Percentiles rank a stretch among this genome's conserved stretches.
These are phyloP conservation scores for Ziziphus jujuba DNA, from an alignment of 306 rosid genomes.

Conservation along the genomic window DNA sequence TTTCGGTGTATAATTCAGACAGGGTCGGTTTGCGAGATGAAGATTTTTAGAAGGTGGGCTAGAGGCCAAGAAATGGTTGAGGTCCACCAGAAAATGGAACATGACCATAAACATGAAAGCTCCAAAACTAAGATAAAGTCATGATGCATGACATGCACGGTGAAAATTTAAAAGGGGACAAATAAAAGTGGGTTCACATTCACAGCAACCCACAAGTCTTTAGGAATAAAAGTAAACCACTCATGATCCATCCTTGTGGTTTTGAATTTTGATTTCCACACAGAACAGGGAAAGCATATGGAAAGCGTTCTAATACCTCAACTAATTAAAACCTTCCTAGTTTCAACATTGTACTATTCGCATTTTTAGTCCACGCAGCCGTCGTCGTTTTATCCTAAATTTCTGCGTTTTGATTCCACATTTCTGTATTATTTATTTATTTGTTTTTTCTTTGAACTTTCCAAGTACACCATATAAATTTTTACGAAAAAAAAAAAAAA, in stretches of 20 bases:
- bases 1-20: too few relatives aligned
- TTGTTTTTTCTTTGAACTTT: too few relatives aligned
- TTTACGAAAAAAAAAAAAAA: too few relatives aligned
- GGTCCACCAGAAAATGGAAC: not conserved
- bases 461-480: too few relatives aligned
- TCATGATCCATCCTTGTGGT: not conserved
- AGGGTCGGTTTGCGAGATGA: not conserved
- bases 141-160: not conserved
- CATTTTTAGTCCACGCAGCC: too few relatives aligned
- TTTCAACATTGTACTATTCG: too few relatives aligned
- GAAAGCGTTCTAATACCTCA: too few relatives aligned
- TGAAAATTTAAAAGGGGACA: constrained; percentile 28
- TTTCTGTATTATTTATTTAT: too few relatives aligned
- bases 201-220: constrained; percentile 19
- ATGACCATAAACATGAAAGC: not conserved
- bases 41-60: not conserved
- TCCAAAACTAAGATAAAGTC: not conserved
- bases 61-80: not conserved
- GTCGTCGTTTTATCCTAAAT: too few relatives aligned
- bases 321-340: too few relatives aligned
- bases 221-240: constrained; percentile 24
- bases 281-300: too few relatives aligned
- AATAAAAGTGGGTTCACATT: constrained; percentile 42
- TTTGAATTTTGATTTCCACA: not conserved
- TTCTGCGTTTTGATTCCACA: too few relatives aligned